Conservation (phyloP, 805 yeast species). For the Candida suzukii region DNA sequence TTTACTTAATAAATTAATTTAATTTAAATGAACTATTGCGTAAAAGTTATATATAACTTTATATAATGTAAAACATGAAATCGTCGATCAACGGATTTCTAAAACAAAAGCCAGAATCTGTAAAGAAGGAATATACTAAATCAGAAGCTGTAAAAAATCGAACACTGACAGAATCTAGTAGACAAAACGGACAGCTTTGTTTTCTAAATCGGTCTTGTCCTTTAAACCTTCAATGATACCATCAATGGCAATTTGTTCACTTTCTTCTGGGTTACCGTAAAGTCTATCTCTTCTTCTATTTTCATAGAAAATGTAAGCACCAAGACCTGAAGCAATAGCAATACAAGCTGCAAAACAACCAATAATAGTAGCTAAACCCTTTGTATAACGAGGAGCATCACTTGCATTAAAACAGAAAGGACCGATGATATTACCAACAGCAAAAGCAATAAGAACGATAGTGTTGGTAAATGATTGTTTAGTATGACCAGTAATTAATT, state of each 20-base stretch:
- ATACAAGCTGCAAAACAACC: constrained; percentile 32
- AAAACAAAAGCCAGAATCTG: too few relatives aligned
- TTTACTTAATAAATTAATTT: too few relatives aligned
- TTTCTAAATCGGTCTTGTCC: constrained; percentile 22
- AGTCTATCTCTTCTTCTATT: constrained; percentile 34
- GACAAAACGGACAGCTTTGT: constrained; percentile 21
- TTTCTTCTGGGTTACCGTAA: constrained; percentile 19
- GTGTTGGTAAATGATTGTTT: constrained; percentile 42
- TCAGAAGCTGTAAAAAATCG: too few relatives aligned
- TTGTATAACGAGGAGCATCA: constrained; percentile 38
- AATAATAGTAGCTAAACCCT: constrained; percentile 32
- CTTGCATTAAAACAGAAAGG: constrained; percentile 39
- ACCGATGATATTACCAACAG: constrained; percentile 49
- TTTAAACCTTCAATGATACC: constrained; percentile 26
- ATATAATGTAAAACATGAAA: too few relatives aligned
- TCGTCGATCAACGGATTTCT: too few relatives aligned
- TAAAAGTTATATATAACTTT: too few relatives aligned
- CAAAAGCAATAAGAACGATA: constrained; percentile 35
- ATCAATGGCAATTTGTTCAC: constrained; percentile 18
- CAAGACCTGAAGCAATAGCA: constrained; percentile 21
- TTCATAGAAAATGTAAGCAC: constrained; percentile 24
- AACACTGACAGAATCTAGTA: too few relatives aligned
- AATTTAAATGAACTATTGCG: too few relatives aligned
- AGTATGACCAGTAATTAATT: constrained; percentile 44
- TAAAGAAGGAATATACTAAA: too few relatives aligned